A percentile compares a stretch with the other conserved stretches of the same genome.
phyloP scores from a whole-genome alignment of 2,329 filamentous ascomycete species.

The Sordariomycetes sp. region DNA sequence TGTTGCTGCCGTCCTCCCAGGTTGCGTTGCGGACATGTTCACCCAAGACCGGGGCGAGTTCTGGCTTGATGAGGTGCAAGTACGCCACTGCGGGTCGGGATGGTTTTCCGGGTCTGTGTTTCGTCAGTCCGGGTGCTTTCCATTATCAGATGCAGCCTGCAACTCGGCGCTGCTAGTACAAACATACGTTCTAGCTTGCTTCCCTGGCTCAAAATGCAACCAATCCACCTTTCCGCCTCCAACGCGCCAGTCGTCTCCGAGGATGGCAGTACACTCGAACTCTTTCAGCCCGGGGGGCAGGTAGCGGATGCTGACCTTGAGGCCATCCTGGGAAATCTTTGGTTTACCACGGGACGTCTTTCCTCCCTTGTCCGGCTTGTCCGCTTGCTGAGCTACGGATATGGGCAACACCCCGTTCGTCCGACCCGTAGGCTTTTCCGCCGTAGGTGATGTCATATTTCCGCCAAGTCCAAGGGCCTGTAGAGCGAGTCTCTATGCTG shows the following conservation, averaged over 20 bases:
- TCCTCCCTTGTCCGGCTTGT: slow-evolving; percentile 1
- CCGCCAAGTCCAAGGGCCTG: neutral
- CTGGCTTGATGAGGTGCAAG: slow-evolving; percentile 62
- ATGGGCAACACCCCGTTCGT: slow-evolving; percentile 41
- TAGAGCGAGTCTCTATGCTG: neutral
- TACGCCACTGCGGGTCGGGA: slow-evolving; percentile 73
- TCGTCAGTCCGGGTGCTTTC: slow-evolving; percentile 3
- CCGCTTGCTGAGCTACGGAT: slow-evolving; percentile 20
- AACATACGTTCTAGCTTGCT: slow-evolving; percentile 48
- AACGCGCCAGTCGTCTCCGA: slow-evolving; percentile 71
- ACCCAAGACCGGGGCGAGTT: slow-evolving; percentile 53
- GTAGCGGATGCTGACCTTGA: slow-evolving; percentile 76
- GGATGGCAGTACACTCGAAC: slow-evolving; percentile 55
- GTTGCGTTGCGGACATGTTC: slow-evolving; percentile 53
- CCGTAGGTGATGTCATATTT: slow-evolving; percentile 6
- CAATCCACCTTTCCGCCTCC: slow-evolving; percentile 79
- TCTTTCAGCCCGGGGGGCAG: slow-evolving; percentile 78
- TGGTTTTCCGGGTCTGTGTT: slow-evolving; percentile 64
- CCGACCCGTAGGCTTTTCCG: slow-evolving; percentile 3
- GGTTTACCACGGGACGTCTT: neutral
- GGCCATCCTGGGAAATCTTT: slow-evolving; percentile 31
- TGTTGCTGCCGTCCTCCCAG: slow-evolving; percentile 75
- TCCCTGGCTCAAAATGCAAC: slow-evolving; percentile 52
- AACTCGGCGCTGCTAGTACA: neutral
- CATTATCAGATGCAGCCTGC: neutral